Conservation (phyloP, 2,329 filamentous ascomycete species). For the Penicillium crustosum region DNA sequence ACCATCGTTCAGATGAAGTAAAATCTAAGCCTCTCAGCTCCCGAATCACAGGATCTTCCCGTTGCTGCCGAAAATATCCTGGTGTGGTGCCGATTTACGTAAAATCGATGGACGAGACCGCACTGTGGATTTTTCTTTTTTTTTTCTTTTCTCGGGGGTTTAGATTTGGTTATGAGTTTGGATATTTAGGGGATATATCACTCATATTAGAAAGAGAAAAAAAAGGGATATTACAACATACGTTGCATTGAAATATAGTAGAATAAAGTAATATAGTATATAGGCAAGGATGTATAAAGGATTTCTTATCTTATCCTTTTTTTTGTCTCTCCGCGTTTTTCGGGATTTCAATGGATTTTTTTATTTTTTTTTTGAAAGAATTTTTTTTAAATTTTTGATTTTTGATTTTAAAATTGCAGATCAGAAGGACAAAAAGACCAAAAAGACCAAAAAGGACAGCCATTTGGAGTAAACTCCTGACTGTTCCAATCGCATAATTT, state of each 20-base stretch:
- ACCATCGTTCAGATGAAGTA: not conserved
- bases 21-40: not conserved
- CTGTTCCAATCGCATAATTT: constrained; percentile 27
- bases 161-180: not conserved
- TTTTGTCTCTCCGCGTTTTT: constrained; percentile 10
- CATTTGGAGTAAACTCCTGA: constrained; percentile 4
- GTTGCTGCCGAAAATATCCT: constrained; percentile 22
- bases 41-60: constrained; percentile 25
- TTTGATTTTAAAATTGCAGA: constrained; percentile 7
- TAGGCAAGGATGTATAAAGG: not conserved
- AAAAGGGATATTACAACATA: not conserved
- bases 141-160: constrained; percentile 5
- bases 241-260: not conserved
- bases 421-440: not conserved
- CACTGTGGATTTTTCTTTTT: constrained; percentile 4
- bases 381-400: not conserved
- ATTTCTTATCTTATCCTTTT: constrained; percentile 17
- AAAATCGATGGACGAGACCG: constrained; percentile 34
- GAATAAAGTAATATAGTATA: too few relatives aligned
- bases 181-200: not conserved
- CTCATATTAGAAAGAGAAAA: not conserved
- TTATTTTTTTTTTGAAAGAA: too few relatives aligned
- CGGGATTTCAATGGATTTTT: not conserved
- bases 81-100: constrained; percentile 40
- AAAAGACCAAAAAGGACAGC: too few relatives aligned